phyloP scores from a whole-genome alignment of 495 filamentous ascomycete species.

The Filosporella fistucella region DNA sequence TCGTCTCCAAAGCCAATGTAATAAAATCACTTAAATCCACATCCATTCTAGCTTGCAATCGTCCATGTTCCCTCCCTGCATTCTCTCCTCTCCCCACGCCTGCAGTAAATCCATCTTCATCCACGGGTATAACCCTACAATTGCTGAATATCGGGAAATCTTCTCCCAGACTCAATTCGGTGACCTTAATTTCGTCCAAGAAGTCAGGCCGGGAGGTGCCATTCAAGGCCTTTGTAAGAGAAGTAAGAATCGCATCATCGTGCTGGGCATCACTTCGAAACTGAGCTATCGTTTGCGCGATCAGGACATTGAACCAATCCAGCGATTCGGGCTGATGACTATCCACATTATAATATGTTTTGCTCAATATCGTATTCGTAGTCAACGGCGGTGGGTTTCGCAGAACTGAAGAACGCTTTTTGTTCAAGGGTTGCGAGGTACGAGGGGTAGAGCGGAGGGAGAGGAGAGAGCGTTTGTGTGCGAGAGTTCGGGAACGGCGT shows the following conservation, averaged over 20 bases:
- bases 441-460: constrained; percentile 38
- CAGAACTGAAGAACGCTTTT: constrained; percentile 72
- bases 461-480: constrained; percentile 64
- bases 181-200: constrained; percentile 87
- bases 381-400: constrained; percentile 63
- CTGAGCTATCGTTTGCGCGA: constrained; percentile 95
- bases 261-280: constrained; percentile 85
- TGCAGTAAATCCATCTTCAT: constrained; percentile 55
- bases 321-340: constrained; percentile 97
- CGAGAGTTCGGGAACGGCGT: constrained; percentile 57
- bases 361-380: constrained; percentile 85
- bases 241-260: constrained; percentile 90
- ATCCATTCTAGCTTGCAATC: constrained; percentile 93
- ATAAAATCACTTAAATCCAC: constrained; percentile 94
- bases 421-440: constrained; percentile 40
- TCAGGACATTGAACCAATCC: constrained; percentile 98
- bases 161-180: constrained; percentile 88
- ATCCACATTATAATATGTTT: constrained; percentile 97
- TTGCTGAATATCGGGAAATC: constrained; percentile 99
- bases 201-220: constrained; percentile 82
- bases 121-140: constrained; percentile 83
- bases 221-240: constrained; percentile 84
- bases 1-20: constrained; percentile 90
- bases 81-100: constrained; percentile 6
- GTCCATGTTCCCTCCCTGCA: constrained; percentile 44